Evolutionary conservation across 495 filamentous ascomycete genomes (phyloP), one percentile per base, ranked within the genome.

Genomic region (Entonaema liquescens): DNA sequence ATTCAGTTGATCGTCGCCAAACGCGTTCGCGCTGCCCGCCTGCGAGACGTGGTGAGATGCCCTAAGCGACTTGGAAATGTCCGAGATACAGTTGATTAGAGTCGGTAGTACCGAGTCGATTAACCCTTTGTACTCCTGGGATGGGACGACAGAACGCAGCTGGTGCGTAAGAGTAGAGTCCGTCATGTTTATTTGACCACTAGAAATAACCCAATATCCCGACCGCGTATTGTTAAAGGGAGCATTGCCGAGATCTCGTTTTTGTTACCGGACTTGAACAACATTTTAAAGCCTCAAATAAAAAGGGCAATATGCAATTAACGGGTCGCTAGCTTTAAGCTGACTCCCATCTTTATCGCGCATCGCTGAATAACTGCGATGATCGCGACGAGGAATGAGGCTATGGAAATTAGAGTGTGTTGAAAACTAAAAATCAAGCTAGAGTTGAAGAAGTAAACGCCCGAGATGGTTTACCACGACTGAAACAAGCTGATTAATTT

Each of bases 1-100:
- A 72, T 87, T 87, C 49, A 87, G 79, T 69, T 87, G 85, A 70
- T 83, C 81, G 65, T 87, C 85, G 33, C 84, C 85, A 56, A 86
- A 86, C 12, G 75, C 72, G 65, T 87, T 87, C 26, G 80, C 78
- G 2, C 81, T 80, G 5, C 83, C 83, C 2, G 79, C 80, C 1
- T 73, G 79, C 44, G 80, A 74, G 54, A 86, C 79, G 42, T 78
- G 60, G 25, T 83, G 80, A 15, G 70, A 62, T 1, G 23, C 68
- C 35, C 28, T 62, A 2, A 73, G 65, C 1, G 50, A 44, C 9
- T 38, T 54, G 9, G 56, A 62, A 40, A 73, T 66, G 5, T 69
- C 57, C 2, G 65, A 52, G 15, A 73, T 58, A 28, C 40, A 58
- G 44, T 68, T 47, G 44, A 73, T 58, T 6, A 73, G 58, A 17